Conservation (phyloP, 371 early-diverging fungal genomes). For the Choanephora cucurbitarum region DNA sequence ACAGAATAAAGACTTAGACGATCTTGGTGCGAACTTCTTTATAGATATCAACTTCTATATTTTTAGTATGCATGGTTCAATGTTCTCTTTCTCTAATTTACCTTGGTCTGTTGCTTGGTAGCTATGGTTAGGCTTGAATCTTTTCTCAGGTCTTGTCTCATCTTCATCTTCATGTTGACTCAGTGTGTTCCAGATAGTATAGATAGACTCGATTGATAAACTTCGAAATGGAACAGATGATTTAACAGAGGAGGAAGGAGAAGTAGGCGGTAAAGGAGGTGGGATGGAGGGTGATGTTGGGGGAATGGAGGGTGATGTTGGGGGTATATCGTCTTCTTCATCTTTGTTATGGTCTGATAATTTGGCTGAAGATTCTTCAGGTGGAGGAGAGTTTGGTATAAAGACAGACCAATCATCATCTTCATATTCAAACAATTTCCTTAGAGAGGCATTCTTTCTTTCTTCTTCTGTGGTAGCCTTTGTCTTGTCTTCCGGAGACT, state of each 20-base stretch:
- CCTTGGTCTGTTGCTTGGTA: neutral
- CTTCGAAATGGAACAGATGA: slow-evolving; percentile 4
- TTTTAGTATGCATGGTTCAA: neutral
- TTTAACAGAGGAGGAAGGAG: too few relatives aligned
- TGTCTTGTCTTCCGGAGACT: too few relatives aligned
- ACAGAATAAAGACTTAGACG: slow-evolving; percentile 19
- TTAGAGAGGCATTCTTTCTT: neutral
- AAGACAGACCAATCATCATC: slow-evolving; percentile 12
- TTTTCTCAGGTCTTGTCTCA: neutral
- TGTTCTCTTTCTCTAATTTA: neutral
- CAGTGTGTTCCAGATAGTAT: slow-evolving; percentile 13
- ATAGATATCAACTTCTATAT: slow-evolving; percentile 3
- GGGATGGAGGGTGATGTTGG: too few relatives aligned
- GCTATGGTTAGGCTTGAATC: slow-evolving; percentile 3
- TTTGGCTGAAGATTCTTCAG: too few relatives aligned
- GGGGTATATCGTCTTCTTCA: too few relatives aligned
- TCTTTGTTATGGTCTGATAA: too few relatives aligned
- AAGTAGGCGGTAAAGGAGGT: too few relatives aligned
- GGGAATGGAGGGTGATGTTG: too few relatives aligned
- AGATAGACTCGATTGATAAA: slow-evolving; percentile 24
- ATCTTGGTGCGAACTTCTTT: slow-evolving; percentile 15
- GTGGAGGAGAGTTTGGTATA: neutral
- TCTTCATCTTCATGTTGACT: neutral
- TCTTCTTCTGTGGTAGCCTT: too few relatives aligned
- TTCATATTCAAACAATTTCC: slow-evolving; percentile 4